Conservation (phyloP, 495 filamentous ascomycete species). For the Penicillium canariense region DNA sequence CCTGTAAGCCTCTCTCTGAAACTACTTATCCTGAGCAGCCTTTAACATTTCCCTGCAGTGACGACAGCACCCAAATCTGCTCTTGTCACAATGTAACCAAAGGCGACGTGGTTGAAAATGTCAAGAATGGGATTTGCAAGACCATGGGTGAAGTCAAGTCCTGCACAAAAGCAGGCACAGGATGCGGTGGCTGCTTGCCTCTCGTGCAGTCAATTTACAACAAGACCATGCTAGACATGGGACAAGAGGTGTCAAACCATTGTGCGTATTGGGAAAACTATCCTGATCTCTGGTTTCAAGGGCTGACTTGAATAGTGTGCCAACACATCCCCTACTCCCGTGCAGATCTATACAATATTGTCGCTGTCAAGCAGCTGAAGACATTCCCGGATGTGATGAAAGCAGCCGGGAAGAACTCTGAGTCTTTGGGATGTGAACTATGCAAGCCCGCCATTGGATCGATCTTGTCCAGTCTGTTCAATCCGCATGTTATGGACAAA, state of each 20-base stretch:
- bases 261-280: slow-evolving; percentile 31
- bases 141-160: slow-evolving; percentile 84
- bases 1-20: slow-evolving; percentile 45
- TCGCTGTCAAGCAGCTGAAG: slow-evolving; percentile 76
- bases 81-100: slow-evolving; percentile 97
- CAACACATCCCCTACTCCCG: slow-evolving; percentile 85
- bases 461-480: slow-evolving; percentile 83
- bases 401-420: slow-evolving; percentile 68
- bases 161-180: slow-evolving; percentile 92
- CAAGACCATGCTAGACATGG: slow-evolving; percentile 85
- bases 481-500: slow-evolving; percentile 79
- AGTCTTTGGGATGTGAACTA: slow-evolving; percentile 82
- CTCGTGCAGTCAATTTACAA: slow-evolving; percentile 92
- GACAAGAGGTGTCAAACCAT: slow-evolving; percentile 86
- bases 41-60: slow-evolving; percentile 36
- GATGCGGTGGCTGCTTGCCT: slow-evolving; percentile 93
- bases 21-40: not conserved
- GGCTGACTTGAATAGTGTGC: slow-evolving; percentile 53
- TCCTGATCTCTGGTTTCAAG: not conserved
- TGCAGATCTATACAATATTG: slow-evolving; percentile 87
- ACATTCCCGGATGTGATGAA: slow-evolving; percentile 81
- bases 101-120: slow-evolving; percentile 67
- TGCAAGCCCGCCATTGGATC: slow-evolving; percentile 88
- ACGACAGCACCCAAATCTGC: slow-evolving; percentile 88
- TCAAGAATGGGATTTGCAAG: slow-evolving; percentile 84